A percentile compares a stretch with the other conserved stretches of the same genome.
Evolutionary conservation across 306 rosid species (phyloP).

Genomic region (Quercus agrifolia): DNA sequence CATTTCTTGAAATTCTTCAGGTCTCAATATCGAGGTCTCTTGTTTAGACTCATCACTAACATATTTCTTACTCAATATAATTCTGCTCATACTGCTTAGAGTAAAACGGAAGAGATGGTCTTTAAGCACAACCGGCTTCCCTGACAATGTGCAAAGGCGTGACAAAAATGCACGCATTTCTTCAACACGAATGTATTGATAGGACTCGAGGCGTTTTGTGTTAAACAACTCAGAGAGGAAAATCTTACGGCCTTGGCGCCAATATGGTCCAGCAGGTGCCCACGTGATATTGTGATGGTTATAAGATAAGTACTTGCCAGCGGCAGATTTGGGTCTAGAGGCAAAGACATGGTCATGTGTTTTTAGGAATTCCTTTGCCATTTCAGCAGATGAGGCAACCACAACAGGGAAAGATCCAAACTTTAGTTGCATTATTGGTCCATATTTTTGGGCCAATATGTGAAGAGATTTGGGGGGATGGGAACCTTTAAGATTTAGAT

Average conservation of each 20-base stretch:
- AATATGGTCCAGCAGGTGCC: constrained; percentile 28
- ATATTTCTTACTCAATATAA: constrained; percentile 27
- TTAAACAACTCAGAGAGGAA: no score
- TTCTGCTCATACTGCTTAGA: no score
- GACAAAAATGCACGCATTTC: no score
- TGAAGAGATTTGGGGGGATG: no score
- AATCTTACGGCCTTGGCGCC: neutral
- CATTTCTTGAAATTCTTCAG: constrained; percentile 32
- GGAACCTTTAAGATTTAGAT: no score
- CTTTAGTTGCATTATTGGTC: constrained; percentile 44
- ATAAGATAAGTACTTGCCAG: constrained; percentile 32
- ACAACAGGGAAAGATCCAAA: constrained; percentile 37
- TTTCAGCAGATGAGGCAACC: constrained; percentile 33
- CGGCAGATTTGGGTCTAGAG: constrained; percentile 36
- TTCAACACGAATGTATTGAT: no score
- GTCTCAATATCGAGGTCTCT: neutral
- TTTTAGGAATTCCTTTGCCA: constrained; percentile 29
- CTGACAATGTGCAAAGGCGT: no score
- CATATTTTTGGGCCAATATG: constrained; percentile 12
- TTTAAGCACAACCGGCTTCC: no score
- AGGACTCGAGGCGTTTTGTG: no score
- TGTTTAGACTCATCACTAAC: constrained; percentile 1
- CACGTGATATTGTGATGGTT: constrained; percentile 34
- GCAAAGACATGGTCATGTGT: constrained; percentile 35
- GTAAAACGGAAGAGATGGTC: no score